These are phyloP conservation scores for Sporisorium reilianum DNA, from an alignment of 1,284 basidiomycete species.

Conservation along the genomic window DNA sequence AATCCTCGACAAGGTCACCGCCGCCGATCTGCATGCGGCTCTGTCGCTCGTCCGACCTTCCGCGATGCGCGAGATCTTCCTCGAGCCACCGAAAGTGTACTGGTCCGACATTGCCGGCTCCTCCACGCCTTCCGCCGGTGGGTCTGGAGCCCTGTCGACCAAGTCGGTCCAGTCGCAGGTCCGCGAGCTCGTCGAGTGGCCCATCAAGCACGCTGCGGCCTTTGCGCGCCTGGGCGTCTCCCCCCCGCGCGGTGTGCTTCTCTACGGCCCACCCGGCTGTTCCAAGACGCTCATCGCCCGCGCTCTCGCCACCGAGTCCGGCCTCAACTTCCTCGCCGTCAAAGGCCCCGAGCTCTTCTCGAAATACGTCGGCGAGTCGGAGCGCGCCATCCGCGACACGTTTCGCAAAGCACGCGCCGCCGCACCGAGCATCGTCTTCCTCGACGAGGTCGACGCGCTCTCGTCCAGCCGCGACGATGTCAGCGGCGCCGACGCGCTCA, in stretches of 20 bases:
- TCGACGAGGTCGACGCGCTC: constrained; percentile 97
- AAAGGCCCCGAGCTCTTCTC: constrained; percentile 97
- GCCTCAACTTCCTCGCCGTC: constrained; percentile 96
- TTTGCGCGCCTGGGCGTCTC: constrained; percentile 88
- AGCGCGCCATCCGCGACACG: constrained; percentile 91
- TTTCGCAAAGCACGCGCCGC: constrained; percentile 95
- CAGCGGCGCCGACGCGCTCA: constrained; percentile 73
- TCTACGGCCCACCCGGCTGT: constrained; percentile 98
- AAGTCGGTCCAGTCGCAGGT: constrained; percentile 59
- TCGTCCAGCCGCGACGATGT: constrained; percentile 79
- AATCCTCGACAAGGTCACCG: constrained; percentile 54
- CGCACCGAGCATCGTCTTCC: constrained; percentile 94
- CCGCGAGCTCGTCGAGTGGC: constrained; percentile 79
- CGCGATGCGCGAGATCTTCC: constrained; percentile 90
- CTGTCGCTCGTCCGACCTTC: constrained; percentile 87
- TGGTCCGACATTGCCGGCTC: constrained; percentile 80
- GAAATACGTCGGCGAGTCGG: constrained; percentile 98
- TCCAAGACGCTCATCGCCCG: constrained; percentile 95
- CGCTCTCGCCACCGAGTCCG: constrained; percentile 93
- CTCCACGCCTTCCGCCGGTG: constrained; percentile 32
- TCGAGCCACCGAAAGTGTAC: constrained; percentile 84
- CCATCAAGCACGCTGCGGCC: constrained; percentile 83
- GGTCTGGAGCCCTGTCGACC: constrained; percentile 33
- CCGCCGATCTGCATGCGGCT: constrained; percentile 78
- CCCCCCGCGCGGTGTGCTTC: constrained; percentile 87